Conservation (phyloP, 257 asterid genomes). For the Linderniella brevidens region DNA sequence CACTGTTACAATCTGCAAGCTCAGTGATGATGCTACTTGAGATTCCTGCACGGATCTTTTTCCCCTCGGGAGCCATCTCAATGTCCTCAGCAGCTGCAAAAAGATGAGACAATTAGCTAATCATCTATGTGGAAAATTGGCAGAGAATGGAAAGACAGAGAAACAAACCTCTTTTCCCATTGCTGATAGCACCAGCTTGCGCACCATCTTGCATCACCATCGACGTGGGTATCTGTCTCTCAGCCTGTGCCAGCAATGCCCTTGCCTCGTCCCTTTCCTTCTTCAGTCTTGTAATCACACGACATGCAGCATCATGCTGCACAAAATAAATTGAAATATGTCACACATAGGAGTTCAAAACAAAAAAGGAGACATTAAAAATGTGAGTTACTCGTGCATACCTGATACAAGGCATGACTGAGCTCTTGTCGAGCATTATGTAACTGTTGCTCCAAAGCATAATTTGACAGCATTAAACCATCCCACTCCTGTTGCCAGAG, state of each 20-base stretch:
- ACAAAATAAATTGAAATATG: conserved; percentile 10
- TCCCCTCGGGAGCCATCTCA: conserved; percentile 62
- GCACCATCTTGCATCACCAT: conserved; percentile 23
- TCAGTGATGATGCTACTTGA: conserved; percentile 56
- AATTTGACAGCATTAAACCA: conserved; percentile 89
- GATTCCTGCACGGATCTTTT: conserved; percentile 69
- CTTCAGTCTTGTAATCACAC: conserved; percentile 95
- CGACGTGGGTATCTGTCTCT: conserved; percentile 64
- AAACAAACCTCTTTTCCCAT: conserved; percentile 94
- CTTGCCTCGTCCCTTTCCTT: conserved; percentile 97
- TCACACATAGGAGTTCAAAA: neutral
- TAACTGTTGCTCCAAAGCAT: conserved; percentile 83
- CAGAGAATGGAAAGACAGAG: too few relatives aligned
- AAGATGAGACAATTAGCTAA: conserved; percentile 9
- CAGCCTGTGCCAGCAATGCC: conserved; percentile 64
- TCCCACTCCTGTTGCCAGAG: conserved; percentile 70
- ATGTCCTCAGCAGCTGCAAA: conserved; percentile 61
- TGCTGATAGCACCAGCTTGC: conserved; percentile 40
- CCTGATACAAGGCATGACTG: conserved; percentile 98
- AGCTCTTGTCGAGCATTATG: conserved; percentile 96
- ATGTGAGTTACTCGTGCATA: conserved; percentile 9
- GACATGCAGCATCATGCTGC: conserved; percentile 99
- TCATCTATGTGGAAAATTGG: conserved; percentile 6
- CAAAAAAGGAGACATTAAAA: neutral
- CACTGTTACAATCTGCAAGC: conserved; percentile 76